Percentiles rank a stretch among this genome's conserved stretches.
These are phyloP conservation scores for Trichoderma guizhouense DNA, from an alignment of 2,329 filamentous ascomycete species.

Conservation along the genomic window DNA sequence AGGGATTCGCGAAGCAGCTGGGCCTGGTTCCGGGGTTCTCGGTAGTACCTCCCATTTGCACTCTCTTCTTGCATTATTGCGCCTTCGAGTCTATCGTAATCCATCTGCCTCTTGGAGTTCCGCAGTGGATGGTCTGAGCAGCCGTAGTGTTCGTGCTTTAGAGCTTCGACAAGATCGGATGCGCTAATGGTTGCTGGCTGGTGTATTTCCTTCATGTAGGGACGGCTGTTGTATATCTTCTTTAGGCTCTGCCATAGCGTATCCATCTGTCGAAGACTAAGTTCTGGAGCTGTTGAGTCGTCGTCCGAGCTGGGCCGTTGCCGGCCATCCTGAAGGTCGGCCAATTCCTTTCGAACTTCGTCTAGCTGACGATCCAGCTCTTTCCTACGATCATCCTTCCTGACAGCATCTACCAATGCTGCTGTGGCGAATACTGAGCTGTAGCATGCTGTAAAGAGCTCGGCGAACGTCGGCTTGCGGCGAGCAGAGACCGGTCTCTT, in stretches of 20 bases:
- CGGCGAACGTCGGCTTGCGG: slow-evolving; percentile 48
- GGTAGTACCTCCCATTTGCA: slow-evolving; percentile 21
- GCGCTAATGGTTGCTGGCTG: slow-evolving; percentile 29
- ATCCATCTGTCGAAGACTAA: slow-evolving; percentile 31
- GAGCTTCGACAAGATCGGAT: slow-evolving; percentile 27
- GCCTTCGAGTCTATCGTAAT: slow-evolving; percentile 33
- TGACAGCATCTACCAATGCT: slow-evolving; percentile 57
- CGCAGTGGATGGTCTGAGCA: slow-evolving; percentile 25
- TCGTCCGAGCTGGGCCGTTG: slow-evolving; percentile 26
- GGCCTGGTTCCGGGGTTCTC: slow-evolving; percentile 24
- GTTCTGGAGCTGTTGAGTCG: slow-evolving; percentile 17
- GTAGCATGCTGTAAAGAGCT: slow-evolving; percentile 64
- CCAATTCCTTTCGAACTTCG: slow-evolving; percentile 48
- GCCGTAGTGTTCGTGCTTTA: slow-evolving; percentile 31
- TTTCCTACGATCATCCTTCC: slow-evolving; percentile 55
- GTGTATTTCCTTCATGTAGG: slow-evolving; percentile 37
- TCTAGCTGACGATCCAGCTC: slow-evolving; percentile 62
- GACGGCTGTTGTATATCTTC: slow-evolving; percentile 30
- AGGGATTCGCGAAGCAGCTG: slow-evolving; percentile 30
- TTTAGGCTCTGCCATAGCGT: slow-evolving; percentile 32
- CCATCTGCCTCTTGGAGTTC: slow-evolving; percentile 21
- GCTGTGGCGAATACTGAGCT: slow-evolving; percentile 65
- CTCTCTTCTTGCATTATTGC: slow-evolving; percentile 30
- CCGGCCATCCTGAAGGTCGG: slow-evolving; percentile 32
- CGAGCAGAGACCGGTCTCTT: slow-evolving; percentile 50